Evolutionary conservation across 2,329 filamentous ascomycete species (phyloP), one percentile per base, ranked within the genome.

Genomic region (Verticillium longisporum): DNA sequence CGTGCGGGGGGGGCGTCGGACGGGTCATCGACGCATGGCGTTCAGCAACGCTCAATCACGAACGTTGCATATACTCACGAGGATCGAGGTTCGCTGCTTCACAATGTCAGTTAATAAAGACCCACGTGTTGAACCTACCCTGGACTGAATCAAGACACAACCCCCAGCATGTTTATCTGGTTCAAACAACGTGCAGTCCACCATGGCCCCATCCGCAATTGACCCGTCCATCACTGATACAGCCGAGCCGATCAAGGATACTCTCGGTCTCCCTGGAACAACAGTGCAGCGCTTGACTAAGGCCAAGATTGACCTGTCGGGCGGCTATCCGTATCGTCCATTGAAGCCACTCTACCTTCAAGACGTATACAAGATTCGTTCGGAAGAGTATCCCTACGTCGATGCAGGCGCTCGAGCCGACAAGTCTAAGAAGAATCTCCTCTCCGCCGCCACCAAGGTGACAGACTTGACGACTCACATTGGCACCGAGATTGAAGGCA

Each of bases 261-360:
- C 75, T 0, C 77, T 92, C 1, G 80, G 78, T 1, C 76, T 91
- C 6, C 89, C 89, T 2, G 78, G 78, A 10, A 67, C 82, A 1
- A 76, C 88, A 1, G 78, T 80, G 1, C 75, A 79, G 57, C 80
- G 88, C 4, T 78, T 91, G 0, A 83, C 85, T 66, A 90, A 88
- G 63, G 87, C 86, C 0, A 88, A 86, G 1, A 81, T 91, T 59
- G 87, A 92, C 68, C 77, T 91, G 2, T 88, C 86, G 1, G 75
- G 84, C 1, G 89, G 88, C 0, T 91, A 91, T 65, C 89, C 89
- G 0, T 90, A 91, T 67, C 83, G 88, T 0, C 88, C 88, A 1
- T 81, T 84, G 0, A 80, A 80, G 56, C 88, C 89, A 0, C 75
- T 91, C 1, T 91, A 86, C 66, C 75, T 91, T 0, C 84, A 92